Conservation (phyloP, 2,329 filamentous ascomycete species). For the Arthrocladium fulminans region DNA sequence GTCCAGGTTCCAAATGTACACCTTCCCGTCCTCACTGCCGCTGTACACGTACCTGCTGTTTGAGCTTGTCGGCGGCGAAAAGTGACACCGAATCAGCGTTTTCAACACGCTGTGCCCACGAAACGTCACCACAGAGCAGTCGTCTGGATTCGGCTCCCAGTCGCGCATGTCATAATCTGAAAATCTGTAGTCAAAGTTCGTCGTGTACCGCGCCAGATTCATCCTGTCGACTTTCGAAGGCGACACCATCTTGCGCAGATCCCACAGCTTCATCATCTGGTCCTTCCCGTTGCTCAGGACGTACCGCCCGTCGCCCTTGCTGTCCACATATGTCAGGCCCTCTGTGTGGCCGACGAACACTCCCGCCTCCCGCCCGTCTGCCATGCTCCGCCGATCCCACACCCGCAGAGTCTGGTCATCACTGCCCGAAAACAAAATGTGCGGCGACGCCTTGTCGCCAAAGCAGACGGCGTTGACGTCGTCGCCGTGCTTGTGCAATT, state of each 20-base stretch:
- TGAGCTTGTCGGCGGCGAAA: conserved; percentile 76
- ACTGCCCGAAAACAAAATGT: conserved; percentile 91
- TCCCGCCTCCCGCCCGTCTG: conserved; percentile 52
- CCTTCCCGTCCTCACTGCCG: conserved; percentile 78
- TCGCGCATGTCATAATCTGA: conserved; percentile 41
- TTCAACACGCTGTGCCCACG: conserved; percentile 80
- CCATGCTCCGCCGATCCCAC: conserved; percentile 75
- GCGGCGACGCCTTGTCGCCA: conserved; percentile 76
- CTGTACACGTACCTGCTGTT: conserved; percentile 90
- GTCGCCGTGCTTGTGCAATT: conserved; percentile 67
- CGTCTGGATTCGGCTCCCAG: conserved; percentile 62
- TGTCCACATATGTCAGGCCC: conserved; percentile 59
- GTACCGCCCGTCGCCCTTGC: conserved; percentile 81
- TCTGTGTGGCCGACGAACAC: conserved; percentile 59
- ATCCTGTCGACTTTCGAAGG: conserved; percentile 48
- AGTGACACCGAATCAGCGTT: conserved; percentile 90
- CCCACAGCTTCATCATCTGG: conserved; percentile 96
- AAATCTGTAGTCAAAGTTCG: conserved; percentile 56
- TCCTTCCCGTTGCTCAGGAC: conserved; percentile 92
- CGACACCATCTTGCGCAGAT: conserved; percentile 78
- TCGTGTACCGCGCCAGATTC: conserved; percentile 45
- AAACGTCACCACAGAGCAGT: conserved; percentile 91
- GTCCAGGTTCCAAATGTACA: conserved; percentile 90
- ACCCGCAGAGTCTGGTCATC: conserved; percentile 92
- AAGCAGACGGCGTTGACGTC: conserved; percentile 98